Base-by-base conservation (phyloP, 305 asterid species). In the Plantago rigida region DNA sequence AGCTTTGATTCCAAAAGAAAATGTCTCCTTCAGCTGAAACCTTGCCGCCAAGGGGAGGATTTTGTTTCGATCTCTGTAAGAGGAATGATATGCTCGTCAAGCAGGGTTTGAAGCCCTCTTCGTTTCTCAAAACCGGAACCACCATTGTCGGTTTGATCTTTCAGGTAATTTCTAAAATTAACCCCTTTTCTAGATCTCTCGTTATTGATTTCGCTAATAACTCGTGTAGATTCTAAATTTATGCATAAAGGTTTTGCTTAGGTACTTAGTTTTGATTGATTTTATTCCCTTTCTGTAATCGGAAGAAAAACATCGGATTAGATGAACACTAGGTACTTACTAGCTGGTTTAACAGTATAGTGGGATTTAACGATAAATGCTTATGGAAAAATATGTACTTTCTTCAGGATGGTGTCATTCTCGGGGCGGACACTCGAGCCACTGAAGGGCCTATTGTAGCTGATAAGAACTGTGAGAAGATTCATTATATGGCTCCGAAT, bases 351-450 rank as follows among this genome's bases (percentile, higher is more conserved):
- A 22, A 22, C 26, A 22, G 26, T 22, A 0, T 22, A 22, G 1
- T 22, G 1, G 26, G 26, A 22, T 2, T 22, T 22, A 22, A 1
- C 26, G 26, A 22, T 22, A 22, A 22, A 2, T 22, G 2, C 12
- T 31, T 31, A 10, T 51, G 34, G 4, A 51, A 51, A 3, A 50
- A 1, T 50, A 50, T 50, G 1, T 17, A 7, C 22, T 66, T 70
- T 47, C 56, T 70, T 58, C 73, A 90, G 97, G 94, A 85, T 71
- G 97, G 97, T 58, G 87, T 90, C 70, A 87, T 90, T 74, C 96
- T 90, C 48, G 97, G 97, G 75, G 97, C 97, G 49, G 97, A 90
- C 67, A 90, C 96, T 0, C 79, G 96, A 63, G 97, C 97, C 65
- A 87, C 96, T 41, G 96, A 81, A 69, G 96, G 97, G 45, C 96